Conservation (phyloP, 106 monocot species). For the Dendrobium nobile region DNA sequence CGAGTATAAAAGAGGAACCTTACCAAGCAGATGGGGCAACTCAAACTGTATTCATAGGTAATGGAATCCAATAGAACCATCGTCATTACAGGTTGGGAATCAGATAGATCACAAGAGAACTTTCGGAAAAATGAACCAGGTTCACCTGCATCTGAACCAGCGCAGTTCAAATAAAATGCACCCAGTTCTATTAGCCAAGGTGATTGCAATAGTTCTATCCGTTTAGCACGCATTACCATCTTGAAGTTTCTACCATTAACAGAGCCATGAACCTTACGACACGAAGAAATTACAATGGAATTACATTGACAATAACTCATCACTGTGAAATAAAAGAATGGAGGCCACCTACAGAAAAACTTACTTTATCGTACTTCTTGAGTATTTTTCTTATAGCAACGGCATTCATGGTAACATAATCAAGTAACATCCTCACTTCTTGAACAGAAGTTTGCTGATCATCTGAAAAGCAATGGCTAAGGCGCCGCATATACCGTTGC, state of each 20-base stretch:
- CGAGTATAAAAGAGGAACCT: slow-evolving; percentile 5
- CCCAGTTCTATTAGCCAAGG: slow-evolving; percentile 81
- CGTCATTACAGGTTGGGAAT: slow-evolving; percentile 39
- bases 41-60: slow-evolving; percentile 63
- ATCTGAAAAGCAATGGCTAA: slow-evolving; percentile 52
- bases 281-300: slow-evolving; percentile 3
- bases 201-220: slow-evolving; percentile 69
- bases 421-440: slow-evolving; percentile 65
- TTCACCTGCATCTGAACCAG: slow-evolving; percentile 37
- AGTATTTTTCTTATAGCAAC: slow-evolving; percentile 73
- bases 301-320: not conserved
- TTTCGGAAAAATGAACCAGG: slow-evolving; percentile 51
- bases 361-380: slow-evolving; percentile 88
- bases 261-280: slow-evolving; percentile 63
- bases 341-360: not conserved
- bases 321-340: not conserved
- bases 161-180: slow-evolving; percentile 62
- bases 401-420: slow-evolving; percentile 72
- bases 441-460: slow-evolving; percentile 41
- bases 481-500: slow-evolving; percentile 35
- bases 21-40: slow-evolving; percentile 78
- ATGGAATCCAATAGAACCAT: slow-evolving; percentile 50
- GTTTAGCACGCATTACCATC: slow-evolving; percentile 44
- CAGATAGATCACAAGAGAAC: slow-evolving; percentile 59
- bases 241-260: slow-evolving; percentile 74